Conservation (phyloP, 495 filamentous ascomycete species). For the Oidiodendron maius region DNA sequence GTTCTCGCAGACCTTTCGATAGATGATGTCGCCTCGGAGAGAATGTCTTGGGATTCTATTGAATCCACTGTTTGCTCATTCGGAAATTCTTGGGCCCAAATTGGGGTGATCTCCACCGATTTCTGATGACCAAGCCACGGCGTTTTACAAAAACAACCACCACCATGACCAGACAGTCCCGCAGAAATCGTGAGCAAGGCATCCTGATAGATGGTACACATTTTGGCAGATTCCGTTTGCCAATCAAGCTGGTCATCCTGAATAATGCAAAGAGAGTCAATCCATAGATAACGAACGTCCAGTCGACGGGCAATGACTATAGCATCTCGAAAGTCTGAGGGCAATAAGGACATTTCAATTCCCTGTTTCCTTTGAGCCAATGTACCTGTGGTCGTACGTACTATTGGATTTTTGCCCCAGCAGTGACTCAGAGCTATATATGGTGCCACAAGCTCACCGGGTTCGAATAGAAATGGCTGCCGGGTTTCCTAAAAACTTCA, state of each 20-base stretch:
- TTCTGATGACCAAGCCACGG: no score
- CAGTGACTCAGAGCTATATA: constrained; percentile 21
- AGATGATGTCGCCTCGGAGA: no score
- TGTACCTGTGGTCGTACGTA: constrained; percentile 2
- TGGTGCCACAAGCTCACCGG: no score
- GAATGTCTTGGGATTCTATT: no score
- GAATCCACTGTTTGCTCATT: no score
- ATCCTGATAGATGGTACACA: constrained; percentile 15
- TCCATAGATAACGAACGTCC: constrained; percentile 23
- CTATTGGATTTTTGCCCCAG: constrained; percentile 14
- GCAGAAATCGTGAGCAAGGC: constrained; percentile 13
- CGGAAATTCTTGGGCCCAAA: no score
- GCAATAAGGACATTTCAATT: constrained; percentile 4
- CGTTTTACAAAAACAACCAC: no score
- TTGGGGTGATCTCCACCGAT: no score
- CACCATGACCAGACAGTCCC: neutral
- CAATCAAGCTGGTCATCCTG: constrained; percentile 19
- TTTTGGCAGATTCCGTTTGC: constrained; percentile 10
- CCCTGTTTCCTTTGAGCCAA: neutral
- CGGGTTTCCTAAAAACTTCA: no score
- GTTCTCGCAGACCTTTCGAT: no score
- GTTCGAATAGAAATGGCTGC: no score
- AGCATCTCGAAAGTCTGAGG: constrained; percentile 18
- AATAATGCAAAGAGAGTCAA: constrained; percentile 20
- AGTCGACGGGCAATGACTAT: constrained; percentile 14